Conservation (phyloP, 441 rosid species). For the Monsonia emarginata region DNA sequence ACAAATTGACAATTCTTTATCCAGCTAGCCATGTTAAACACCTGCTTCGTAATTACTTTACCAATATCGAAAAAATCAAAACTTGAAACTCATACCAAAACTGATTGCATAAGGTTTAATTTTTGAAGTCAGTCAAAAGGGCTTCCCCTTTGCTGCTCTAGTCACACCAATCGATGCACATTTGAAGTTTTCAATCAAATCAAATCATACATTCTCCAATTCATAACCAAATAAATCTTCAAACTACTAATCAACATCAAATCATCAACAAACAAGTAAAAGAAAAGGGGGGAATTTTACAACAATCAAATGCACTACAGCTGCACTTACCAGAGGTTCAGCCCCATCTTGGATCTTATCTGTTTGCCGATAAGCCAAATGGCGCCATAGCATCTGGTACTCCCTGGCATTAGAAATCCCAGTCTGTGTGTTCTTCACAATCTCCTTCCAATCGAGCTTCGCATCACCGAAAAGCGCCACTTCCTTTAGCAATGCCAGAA, state of each 20-base stretch:
- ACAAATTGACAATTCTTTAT: background rate
- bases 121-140: background rate
- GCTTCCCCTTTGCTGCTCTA: background rate
- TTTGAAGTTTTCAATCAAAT: background rate
- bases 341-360: background rate
- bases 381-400: slow-evolving; percentile 12
- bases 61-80: background rate
- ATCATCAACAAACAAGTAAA: background rate
- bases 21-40: background rate
- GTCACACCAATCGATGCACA: background rate
- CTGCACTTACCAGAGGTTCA: background rate
- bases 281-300: background rate
- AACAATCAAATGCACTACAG: background rate
- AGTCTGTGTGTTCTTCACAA: slow-evolving; percentile 3
- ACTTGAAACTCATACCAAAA: background rate
- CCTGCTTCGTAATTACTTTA: background rate
- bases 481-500: slow-evolving; percentile 5
- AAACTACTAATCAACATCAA: background rate
- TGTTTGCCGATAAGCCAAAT: slow-evolving; percentile 3
- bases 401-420: slow-evolving; percentile 8
- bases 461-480: background rate
- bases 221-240: background rate
- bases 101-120: background rate
- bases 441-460: slow-evolving; percentile 2
- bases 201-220: background rate